phyloP scores from a whole-genome alignment of 2,329 filamentous ascomycete genomes.

The Aspergillus sp. region DNA sequence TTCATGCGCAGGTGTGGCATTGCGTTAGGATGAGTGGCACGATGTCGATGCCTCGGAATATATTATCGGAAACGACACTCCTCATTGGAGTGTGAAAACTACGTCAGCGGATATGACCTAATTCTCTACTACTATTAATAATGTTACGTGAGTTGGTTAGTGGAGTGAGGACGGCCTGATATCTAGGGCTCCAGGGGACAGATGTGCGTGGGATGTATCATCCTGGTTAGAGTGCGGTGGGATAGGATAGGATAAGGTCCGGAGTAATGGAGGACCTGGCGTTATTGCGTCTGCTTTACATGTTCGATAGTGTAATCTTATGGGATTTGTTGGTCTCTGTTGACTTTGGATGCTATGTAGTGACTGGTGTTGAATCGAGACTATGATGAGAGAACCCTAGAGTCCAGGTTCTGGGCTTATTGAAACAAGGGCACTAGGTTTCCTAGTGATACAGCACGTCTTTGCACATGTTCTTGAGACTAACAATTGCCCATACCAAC shows the following conservation, averaged over 20 bases:
- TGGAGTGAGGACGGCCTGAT: too few relatives aligned
- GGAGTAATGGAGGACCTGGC: not conserved
- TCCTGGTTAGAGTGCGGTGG: too few relatives aligned
- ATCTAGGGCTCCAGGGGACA: too few relatives aligned
- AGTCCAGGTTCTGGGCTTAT: too few relatives aligned
- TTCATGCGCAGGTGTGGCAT: not conserved
- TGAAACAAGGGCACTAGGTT: too few relatives aligned
- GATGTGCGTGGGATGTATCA: too few relatives aligned
- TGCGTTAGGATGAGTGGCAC: not conserved
- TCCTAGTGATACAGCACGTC: too few relatives aligned
- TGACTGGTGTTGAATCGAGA: too few relatives aligned
- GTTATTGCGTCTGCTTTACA: conserved; percentile 1
- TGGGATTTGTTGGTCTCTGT: not conserved
- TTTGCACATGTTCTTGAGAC: too few relatives aligned
- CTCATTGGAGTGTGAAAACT: not conserved
- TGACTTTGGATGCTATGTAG: not conserved
- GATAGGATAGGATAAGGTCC: not conserved
- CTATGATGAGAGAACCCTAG: too few relatives aligned
- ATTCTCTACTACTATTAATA: not conserved
- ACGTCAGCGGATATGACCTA: not conserved
- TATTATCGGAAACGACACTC: not conserved
- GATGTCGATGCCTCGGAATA: not conserved
- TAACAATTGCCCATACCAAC: too few relatives aligned
- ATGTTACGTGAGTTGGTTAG: not conserved
- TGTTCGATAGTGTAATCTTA: conserved; percentile 3